Percentiles rank a stretch among this genome's conserved stretches.
Evolutionary conservation across 257 asterid genomes (phyloP).

Genomic region (Solanum dulcamara): DNA sequence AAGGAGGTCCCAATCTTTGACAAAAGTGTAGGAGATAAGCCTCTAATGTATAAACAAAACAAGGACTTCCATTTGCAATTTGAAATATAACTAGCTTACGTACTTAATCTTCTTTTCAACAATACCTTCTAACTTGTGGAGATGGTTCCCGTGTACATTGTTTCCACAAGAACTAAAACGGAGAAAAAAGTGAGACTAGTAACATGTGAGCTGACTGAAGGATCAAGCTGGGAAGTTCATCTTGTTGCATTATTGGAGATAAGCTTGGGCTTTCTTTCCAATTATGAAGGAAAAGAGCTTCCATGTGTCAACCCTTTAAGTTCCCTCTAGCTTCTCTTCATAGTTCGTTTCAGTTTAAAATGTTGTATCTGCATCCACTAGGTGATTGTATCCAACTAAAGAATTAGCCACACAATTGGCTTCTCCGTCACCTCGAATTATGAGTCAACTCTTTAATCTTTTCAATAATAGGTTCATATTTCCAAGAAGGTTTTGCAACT

Average conservation of each 20-base stretch:
- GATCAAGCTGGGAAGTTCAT: neutral
- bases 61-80: neutral
- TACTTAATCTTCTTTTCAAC: neutral
- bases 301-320: neutral
- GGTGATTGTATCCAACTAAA: neutral
- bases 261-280: neutral
- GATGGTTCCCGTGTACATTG: neutral
- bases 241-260: neutral
- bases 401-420: neutral
- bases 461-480: neutral
- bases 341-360: neutral
- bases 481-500: neutral
- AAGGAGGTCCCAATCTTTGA: neutral
- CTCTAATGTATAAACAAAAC: neutral
- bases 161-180: neutral
- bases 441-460: neutral
- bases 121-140: neutral
- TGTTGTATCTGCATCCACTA: neutral
- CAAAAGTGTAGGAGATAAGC: neutral
- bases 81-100: neutral
- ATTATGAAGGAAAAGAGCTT: neutral
- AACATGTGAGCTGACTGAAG: neutral
- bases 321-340: neutral
- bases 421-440: neutral
- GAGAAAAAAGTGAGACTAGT: neutral